A percentile compares a stretch with the other conserved stretches of the same genome.
These are phyloP conservation scores for Alternaria metachromatica DNA, from an alignment of 2,329 filamentous ascomycete genomes.

Conservation along the genomic window DNA sequence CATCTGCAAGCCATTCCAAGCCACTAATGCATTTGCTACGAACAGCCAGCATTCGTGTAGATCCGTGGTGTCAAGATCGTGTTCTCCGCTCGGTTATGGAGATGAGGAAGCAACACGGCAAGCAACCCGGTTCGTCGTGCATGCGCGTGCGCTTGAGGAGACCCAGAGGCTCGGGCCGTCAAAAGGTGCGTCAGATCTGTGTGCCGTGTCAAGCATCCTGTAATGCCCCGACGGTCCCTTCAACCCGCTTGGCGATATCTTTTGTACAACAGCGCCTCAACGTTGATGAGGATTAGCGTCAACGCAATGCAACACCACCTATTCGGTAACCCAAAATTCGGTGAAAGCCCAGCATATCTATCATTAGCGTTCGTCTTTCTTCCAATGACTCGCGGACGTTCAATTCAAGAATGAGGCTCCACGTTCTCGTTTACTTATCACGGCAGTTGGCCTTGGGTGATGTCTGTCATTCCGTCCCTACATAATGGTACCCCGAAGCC, in stretches of 20 bases:
- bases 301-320: conserved; percentile 35
- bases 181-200: conserved; percentile 34
- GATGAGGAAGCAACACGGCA: conserved; percentile 29
- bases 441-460: not conserved
- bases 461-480: not conserved
- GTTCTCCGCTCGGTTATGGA: conserved; percentile 16
- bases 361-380: conserved; percentile 22
- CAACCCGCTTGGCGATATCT: conserved; percentile 45
- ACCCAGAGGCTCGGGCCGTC: conserved; percentile 39
- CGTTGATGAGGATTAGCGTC: conserved; percentile 30
- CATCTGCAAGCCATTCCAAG: conserved; percentile 36
- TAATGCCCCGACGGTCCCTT: conserved; percentile 34
- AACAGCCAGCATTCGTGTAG: conserved; percentile 6
- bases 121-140: conserved; percentile 29
- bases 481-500: not conserved
- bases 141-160: conserved; percentile 20
- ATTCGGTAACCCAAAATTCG: conserved; percentile 31
- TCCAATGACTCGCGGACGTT: conserved; percentile 15
- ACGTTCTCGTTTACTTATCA: conserved; percentile 24
- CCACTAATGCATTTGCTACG: conserved; percentile 33
- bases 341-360: conserved; percentile 25
- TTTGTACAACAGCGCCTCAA: conserved; percentile 36
- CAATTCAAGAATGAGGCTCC: conserved; percentile 38
- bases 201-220: conserved; percentile 26
- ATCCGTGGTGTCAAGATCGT: not conserved